phyloP scores from a whole-genome alignment of 2,329 filamentous ascomycete species.

The Diaporthe ampelina region DNA sequence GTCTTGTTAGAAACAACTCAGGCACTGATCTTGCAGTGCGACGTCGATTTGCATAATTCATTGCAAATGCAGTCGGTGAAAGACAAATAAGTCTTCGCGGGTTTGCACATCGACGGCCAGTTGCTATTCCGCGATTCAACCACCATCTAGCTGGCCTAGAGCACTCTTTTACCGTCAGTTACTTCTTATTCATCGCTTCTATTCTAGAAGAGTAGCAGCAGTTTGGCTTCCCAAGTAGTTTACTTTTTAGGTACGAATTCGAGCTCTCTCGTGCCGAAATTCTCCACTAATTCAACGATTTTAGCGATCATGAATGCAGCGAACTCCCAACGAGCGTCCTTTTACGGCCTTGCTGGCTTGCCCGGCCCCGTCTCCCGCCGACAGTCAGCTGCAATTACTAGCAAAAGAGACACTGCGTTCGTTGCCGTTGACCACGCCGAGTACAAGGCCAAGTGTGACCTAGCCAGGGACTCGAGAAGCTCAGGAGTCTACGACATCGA shows the following conservation, averaged over 20 bases:
- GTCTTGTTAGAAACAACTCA: neutral
- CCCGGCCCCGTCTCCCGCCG: neutral
- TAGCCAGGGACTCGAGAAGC: neutral
- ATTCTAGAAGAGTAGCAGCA: neutral
- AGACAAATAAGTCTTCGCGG: neutral
- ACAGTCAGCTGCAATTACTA: neutral
- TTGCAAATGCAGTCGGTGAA: neutral
- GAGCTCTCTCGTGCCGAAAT: neutral
- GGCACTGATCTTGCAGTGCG: neutral
- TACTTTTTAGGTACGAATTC: neutral
- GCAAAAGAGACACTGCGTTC: neutral
- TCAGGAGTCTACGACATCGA: constrained; percentile 11
- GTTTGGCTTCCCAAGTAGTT: neutral
- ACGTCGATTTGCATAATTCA: too few species aligned
- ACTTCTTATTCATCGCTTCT: too few species aligned
- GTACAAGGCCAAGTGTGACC: constrained; percentile 9
- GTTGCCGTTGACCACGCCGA: constrained; percentile 10
- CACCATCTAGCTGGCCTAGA: constrained; percentile 19
- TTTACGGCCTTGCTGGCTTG: neutral
- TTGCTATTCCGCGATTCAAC: neutral
- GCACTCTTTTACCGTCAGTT: neutral
- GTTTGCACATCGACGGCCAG: neutral
- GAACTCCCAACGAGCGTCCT: constrained; percentile 13
- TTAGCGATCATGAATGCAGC: constrained; percentile 5
- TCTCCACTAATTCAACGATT: neutral